Conservation (phyloP, 345 rosid species). For the Aquilaria yunnanensis region DNA sequence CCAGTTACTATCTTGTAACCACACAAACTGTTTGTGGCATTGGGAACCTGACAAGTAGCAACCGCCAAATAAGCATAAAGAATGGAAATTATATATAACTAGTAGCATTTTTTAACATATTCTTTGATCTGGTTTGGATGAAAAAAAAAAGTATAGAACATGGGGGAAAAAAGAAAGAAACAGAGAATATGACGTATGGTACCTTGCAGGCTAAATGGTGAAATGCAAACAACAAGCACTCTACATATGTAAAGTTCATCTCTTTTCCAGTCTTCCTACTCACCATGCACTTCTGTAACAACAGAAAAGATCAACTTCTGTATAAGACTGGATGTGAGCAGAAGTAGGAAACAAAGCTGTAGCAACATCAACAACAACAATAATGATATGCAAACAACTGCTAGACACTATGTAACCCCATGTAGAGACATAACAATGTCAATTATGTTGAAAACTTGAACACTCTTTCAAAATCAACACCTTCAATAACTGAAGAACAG, state of each 20-base stretch:
- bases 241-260: constrained; percentile 90
- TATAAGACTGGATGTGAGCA: no score
- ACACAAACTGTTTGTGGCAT: constrained; percentile 91
- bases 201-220: constrained; percentile 98
- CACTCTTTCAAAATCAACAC: constrained; percentile 20
- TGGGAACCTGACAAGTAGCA: constrained; percentile 64
- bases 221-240: constrained; percentile 82
- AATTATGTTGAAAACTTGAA: no score
- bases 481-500: constrained; percentile 83
- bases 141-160: no score
- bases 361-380: no score
- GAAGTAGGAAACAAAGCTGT: no score
- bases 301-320: constrained; percentile 1
- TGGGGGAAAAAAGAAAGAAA: constrained; percentile 5
- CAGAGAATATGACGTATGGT: background rate
- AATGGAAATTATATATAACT: background rate
- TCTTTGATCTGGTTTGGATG: no score
- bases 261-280: constrained; percentile 87
- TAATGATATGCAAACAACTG: no score
- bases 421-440: background rate
- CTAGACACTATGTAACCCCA: background rate
- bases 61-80: constrained; percentile 16
- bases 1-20: constrained; percentile 98
- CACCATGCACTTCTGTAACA: constrained; percentile 84
- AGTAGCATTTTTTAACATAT: background rate